These are phyloP conservation scores for Daldinia grandis DNA, from an alignment of 495 filamentous ascomycete genomes.

Conservation along the genomic window DNA sequence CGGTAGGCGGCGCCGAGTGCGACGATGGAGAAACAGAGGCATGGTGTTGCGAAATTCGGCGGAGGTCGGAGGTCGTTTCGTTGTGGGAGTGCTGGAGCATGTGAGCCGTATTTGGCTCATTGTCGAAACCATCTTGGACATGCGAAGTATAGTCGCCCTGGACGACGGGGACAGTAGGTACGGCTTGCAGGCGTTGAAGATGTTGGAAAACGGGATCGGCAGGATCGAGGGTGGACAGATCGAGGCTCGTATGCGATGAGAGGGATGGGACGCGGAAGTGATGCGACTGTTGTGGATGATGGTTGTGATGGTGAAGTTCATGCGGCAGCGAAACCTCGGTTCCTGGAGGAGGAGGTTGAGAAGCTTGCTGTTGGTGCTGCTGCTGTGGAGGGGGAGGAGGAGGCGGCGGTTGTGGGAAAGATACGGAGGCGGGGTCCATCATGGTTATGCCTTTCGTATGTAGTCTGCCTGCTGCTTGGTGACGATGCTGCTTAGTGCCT, in stretches of 20 bases:
- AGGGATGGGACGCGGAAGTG: slow-evolving; percentile 43
- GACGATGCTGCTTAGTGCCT: slow-evolving; percentile 33
- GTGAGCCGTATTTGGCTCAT: slow-evolving; percentile 38
- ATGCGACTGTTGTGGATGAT: slow-evolving; percentile 35
- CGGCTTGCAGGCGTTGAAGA: slow-evolving; percentile 50
- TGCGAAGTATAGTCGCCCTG: slow-evolving; percentile 52
- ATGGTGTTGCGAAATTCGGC: slow-evolving; percentile 49
- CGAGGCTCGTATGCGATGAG: slow-evolving; percentile 52
- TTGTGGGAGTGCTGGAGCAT: slow-evolving; percentile 42
- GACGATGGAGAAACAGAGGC: slow-evolving; percentile 41
- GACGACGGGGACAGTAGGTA: slow-evolving; percentile 47
- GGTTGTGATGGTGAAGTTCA: slow-evolving; percentile 35
- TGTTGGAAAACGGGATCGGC: slow-evolving; percentile 49
- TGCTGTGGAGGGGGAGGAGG: slow-evolving; percentile 17
- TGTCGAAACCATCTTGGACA: slow-evolving; percentile 42
- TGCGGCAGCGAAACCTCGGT: slow-evolving; percentile 27
- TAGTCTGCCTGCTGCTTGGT: slow-evolving; percentile 23
- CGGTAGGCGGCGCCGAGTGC: slow-evolving; percentile 39
- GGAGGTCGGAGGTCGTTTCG: slow-evolving; percentile 44
- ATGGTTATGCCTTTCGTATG: slow-evolving; percentile 40
- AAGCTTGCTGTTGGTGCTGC: slow-evolving; percentile 1
- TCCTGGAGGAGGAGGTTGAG: slow-evolving; percentile 16
- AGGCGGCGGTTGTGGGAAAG: slow-evolving; percentile 36
- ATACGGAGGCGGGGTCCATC: slow-evolving; percentile 45
- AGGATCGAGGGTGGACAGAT: slow-evolving; percentile 47